Conservation (phyloP, 2,329 filamentous ascomycete species). For the Diaporthe australafricana region DNA sequence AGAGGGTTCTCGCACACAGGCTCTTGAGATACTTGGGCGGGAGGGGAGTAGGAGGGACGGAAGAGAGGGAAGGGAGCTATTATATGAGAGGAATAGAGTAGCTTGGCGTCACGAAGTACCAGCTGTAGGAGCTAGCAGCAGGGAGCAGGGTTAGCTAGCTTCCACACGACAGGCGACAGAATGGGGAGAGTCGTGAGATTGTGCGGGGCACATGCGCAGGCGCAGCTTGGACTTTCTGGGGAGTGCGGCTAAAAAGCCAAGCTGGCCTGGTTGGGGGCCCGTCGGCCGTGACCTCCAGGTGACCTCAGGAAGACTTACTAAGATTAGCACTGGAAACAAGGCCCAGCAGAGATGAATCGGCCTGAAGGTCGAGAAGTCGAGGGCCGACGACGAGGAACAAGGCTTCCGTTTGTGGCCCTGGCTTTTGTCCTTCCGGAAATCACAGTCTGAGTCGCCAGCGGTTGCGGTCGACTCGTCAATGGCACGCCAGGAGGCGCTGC, state of each 20-base stretch:
- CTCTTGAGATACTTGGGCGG: constrained; percentile 53
- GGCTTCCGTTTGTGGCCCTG: constrained; percentile 10
- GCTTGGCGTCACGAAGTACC: constrained; percentile 62
- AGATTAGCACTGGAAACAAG: constrained; percentile 44
- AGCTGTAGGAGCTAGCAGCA: constrained; percentile 62
- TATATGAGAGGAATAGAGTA: constrained; percentile 50
- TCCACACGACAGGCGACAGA: constrained; percentile 23
- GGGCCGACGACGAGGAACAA: constrained; percentile 8
- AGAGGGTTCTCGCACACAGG: constrained; percentile 66
- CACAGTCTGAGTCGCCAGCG: constrained; percentile 34
- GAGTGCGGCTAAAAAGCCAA: constrained; percentile 39
- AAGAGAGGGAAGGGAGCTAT: constrained; percentile 48
- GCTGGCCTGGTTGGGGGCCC: constrained; percentile 34
- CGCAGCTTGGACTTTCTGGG: constrained; percentile 33
- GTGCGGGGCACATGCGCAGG: constrained; percentile 36
- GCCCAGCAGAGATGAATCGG: constrained; percentile 46
- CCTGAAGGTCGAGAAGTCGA: constrained; percentile 37
- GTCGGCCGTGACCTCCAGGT: constrained; percentile 28
- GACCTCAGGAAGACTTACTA: constrained; percentile 44
- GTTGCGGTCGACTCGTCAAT: constrained; percentile 41
- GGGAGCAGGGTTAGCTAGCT: constrained; percentile 46
- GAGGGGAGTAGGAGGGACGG: constrained; percentile 54
- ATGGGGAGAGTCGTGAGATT: constrained; percentile 36
- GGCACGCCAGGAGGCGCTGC: constrained; percentile 45
- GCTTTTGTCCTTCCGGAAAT: constrained; percentile 36